phyloP scores from a whole-genome alignment of 1,284 basidiomycete genomes.

The Pterula multifida region DNA sequence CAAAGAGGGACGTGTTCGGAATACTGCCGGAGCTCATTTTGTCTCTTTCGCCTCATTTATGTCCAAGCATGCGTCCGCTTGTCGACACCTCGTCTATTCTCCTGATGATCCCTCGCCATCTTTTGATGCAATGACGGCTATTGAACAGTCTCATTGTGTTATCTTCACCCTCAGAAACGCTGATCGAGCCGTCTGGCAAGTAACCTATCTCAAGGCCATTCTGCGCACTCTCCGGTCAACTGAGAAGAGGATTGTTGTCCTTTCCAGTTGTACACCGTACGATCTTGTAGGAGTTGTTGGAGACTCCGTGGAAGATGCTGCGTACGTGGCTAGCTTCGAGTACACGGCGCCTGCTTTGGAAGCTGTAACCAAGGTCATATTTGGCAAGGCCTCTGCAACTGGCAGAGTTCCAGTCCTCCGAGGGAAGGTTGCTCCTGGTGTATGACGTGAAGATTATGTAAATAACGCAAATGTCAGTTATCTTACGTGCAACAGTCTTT shows the following conservation, averaged over 20 bases:
- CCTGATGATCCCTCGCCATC: constrained; percentile 13
- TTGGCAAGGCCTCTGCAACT: constrained; percentile 23
- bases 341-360: constrained; percentile 39
- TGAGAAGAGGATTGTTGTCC: constrained; percentile 24
- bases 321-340: constrained; percentile 40
- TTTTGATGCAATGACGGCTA: constrained; percentile 4
- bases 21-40: constrained; percentile 47
- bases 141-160: constrained; percentile 19
- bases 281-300: constrained; percentile 26
- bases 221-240: constrained; percentile 11
- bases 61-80: constrained; percentile 16
- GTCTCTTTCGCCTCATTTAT: constrained; percentile 32
- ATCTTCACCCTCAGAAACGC: constrained; percentile 51
- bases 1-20: constrained; percentile 30
- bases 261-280: constrained; percentile 52
- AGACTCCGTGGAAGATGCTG: constrained; percentile 15
- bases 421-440: neutral
- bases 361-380: constrained; percentile 29
- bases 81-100: constrained; percentile 37
- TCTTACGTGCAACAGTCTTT: too few species aligned
- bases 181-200: constrained; percentile 41
- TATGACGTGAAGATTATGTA: too few species aligned
- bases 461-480: too few species aligned
- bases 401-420: constrained; percentile 27
- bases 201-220: constrained; percentile 26